Conservation (phyloP, 306 rosid species). For the Ammopiptanthus mongolicus region DNA sequence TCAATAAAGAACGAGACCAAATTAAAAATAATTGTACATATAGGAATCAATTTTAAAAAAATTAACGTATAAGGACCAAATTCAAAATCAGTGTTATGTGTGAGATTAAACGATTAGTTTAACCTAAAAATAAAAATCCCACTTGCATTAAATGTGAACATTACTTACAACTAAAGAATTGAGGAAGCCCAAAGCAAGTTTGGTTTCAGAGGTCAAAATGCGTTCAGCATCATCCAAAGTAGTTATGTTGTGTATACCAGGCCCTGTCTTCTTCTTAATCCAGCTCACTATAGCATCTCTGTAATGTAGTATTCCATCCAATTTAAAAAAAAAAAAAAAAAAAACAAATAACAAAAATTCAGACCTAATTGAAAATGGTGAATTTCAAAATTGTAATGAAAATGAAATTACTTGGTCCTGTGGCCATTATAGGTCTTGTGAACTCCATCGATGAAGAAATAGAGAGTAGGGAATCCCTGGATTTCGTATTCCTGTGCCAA, state of each 20-base stretch:
- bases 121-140: background rate
- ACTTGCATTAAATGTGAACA: background rate
- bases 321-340: background rate
- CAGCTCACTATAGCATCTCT: slow-evolving; percentile 85
- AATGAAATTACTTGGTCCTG: slow-evolving; percentile 61
- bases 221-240: slow-evolving; percentile 71
- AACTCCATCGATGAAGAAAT: slow-evolving; percentile 70
- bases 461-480: slow-evolving; percentile 82
- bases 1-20: too few species aligned
- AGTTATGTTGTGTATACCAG: slow-evolving; percentile 77
- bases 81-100: too few species aligned
- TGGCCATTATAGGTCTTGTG: slow-evolving; percentile 77
- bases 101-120: too few species aligned
- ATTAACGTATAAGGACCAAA: too few species aligned
- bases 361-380: too few species aligned
- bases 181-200: slow-evolving; percentile 81
- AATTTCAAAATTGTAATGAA: background rate
- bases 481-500: slow-evolving; percentile 71
- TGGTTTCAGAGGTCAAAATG: slow-evolving; percentile 61
- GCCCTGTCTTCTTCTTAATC: slow-evolving; percentile 96
- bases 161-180: slow-evolving; percentile 82
- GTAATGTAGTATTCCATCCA: background rate
- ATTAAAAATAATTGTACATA: too few species aligned
- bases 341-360: background rate
- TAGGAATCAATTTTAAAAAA: too few species aligned